Evolutionary conservation across 2,329 filamentous ascomycete species (phyloP).

Genomic region (Botryotinia narcissicola): DNA sequence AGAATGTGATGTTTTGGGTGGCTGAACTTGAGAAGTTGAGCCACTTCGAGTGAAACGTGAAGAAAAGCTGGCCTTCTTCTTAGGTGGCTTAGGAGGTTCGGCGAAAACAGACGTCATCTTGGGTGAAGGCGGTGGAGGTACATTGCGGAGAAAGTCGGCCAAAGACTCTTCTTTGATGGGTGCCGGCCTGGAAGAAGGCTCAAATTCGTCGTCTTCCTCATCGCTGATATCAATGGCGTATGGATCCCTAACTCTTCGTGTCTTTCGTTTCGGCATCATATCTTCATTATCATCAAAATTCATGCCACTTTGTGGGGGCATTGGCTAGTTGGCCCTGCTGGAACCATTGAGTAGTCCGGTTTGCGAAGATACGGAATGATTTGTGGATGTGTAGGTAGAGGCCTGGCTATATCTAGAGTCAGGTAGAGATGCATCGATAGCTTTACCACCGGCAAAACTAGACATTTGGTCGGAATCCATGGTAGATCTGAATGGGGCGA

Average conservation of each 20-base stretch:
- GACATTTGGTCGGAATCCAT: conserved; percentile 81
- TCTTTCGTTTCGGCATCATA: conserved; percentile 68
- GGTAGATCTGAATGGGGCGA: conserved; percentile 80
- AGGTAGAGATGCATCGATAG: conserved; percentile 56
- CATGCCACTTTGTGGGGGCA: conserved; percentile 23
- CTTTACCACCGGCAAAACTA: conserved; percentile 52
- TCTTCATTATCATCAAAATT: conserved; percentile 34
- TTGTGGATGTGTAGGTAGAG: conserved; percentile 21
- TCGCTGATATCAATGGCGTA: conserved; percentile 83
- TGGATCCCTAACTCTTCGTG: conserved; percentile 77
- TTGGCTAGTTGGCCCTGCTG: conserved; percentile 38
- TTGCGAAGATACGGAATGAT: conserved; percentile 59
- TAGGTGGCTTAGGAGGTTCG: conserved; percentile 23
- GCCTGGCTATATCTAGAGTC: conserved; percentile 52
- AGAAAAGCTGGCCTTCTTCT: conserved; percentile 64
- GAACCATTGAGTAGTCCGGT: conserved; percentile 60
- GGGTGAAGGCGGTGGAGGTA: conserved; percentile 60
- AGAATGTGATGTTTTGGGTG: conserved; percentile 36
- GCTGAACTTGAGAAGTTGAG: conserved; percentile 41
- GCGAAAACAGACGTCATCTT: conserved; percentile 30
- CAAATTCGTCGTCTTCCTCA: conserved; percentile 40
- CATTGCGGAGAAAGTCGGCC: conserved; percentile 70
- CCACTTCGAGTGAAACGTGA: conserved; percentile 50
- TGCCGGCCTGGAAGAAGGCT: conserved; percentile 27
- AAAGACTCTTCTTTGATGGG: conserved; percentile 58